These are phyloP conservation scores for Pleomassaria siparia DNA, from an alignment of 2,329 filamentous ascomycete species.

Conservation along the genomic window DNA sequence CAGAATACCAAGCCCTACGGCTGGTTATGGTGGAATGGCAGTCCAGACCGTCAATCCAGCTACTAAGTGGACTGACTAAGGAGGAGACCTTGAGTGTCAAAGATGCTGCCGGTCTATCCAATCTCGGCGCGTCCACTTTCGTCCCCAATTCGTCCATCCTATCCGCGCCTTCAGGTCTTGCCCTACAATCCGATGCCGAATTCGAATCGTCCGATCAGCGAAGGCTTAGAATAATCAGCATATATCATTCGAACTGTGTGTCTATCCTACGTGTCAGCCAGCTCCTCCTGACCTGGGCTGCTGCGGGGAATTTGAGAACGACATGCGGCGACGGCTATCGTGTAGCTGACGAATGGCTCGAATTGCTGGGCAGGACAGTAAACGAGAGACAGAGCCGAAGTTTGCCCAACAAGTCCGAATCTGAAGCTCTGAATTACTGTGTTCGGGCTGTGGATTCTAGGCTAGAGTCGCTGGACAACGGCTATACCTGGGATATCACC, in stretches of 20 bases:
- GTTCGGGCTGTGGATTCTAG: conserved; percentile 54
- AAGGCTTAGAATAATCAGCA: conserved; percentile 67
- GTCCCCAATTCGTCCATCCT: conserved; percentile 48
- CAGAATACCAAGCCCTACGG: conserved; percentile 79
- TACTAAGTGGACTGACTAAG: conserved; percentile 71
- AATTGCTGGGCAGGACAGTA: conserved; percentile 34
- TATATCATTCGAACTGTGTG: conserved; percentile 72
- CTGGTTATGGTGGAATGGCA: conserved; percentile 84
- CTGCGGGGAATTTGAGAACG: conserved; percentile 28
- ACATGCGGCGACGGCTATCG: conserved; percentile 31
- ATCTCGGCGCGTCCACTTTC: conserved; percentile 56
- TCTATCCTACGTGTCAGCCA: conserved; percentile 48
- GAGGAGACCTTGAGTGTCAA: conserved; percentile 77
- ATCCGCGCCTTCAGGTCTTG: conserved; percentile 23
- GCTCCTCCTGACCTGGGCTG: conserved; percentile 37
- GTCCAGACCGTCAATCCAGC: conserved; percentile 69
- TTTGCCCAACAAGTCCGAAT: conserved; percentile 31
- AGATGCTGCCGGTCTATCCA: conserved; percentile 69
- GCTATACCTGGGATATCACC: conserved; percentile 51
- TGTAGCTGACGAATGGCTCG: conserved; percentile 34
- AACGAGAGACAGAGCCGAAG: conserved; percentile 42
- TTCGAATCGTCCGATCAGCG: conserved; percentile 66
- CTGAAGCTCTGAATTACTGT: conserved; percentile 35
- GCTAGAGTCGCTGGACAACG: conserved; percentile 47
- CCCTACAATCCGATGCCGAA: conserved; percentile 35